phyloP scores from a whole-genome alignment of 257 asterid species.

The Euphrasia confusa region DNA sequence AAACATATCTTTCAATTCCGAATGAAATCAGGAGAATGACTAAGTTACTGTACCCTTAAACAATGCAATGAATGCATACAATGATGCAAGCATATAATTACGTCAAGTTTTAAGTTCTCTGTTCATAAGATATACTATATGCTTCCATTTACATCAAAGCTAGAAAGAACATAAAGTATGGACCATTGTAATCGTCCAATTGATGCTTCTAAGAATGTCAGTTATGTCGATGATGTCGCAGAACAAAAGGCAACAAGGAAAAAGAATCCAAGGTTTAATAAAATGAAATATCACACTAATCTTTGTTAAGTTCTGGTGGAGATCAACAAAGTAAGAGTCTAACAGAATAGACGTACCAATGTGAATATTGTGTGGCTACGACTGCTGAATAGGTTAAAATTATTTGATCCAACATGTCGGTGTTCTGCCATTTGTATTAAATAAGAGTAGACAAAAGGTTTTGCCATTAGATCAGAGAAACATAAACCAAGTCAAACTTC shows the following conservation, averaged over 20 bases:
- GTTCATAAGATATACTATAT: neutral
- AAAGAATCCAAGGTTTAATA: constrained; percentile 14
- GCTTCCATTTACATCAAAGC: constrained; percentile 16
- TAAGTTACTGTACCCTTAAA: constrained; percentile 1
- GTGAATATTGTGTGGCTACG: constrained; percentile 99
- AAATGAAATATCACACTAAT: constrained; percentile 5
- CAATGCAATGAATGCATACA: neutral
- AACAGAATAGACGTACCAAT: constrained; percentile 54
- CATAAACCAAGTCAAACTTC: neutral
- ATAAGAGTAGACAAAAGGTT: neutral
- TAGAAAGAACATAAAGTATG: constrained; percentile 8
- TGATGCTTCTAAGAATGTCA: constrained; percentile 4
- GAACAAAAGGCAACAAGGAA: constrained; percentile 7
- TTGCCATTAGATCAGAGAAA: constrained; percentile 2
- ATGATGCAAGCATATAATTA: constrained; percentile 7
- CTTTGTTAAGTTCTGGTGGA: neutral
- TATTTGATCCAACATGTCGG: constrained; percentile 98
- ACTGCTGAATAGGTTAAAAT: constrained; percentile 97
- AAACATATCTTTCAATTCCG: neutral
- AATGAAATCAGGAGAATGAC: neutral
- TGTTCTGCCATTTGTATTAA: constrained; percentile 60
- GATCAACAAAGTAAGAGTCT: constrained; percentile 18
- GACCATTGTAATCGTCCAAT: neutral
- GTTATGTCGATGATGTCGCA: neutral
- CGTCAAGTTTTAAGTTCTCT: constrained; percentile 10